A percentile compares a stretch with the other conserved stretches of the same genome.
Conservation (phyloP, 805 yeast species). For the Saturnispora zaruensis region DNA sequence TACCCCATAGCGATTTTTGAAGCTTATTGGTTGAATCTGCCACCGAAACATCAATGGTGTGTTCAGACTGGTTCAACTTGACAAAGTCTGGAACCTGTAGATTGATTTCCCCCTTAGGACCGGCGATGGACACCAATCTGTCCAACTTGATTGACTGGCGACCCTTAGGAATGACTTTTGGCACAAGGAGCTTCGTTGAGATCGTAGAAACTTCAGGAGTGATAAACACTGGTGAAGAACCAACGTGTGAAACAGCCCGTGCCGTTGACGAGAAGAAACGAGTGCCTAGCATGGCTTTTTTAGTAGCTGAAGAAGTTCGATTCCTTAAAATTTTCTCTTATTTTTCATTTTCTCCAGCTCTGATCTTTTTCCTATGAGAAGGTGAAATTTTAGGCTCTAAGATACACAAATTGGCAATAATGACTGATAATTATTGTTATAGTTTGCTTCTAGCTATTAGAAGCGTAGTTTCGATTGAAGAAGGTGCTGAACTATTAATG, state of each 20-base stretch:
- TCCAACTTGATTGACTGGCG: constrained; percentile 48
- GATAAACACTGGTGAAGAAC: constrained; percentile 66
- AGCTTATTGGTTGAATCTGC: constrained; percentile 52
- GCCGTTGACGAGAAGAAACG: constrained; percentile 5
- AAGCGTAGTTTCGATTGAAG: background rate
- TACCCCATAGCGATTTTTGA: constrained; percentile 94
- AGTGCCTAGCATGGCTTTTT: constrained; percentile 3
- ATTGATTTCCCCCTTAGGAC: constrained; percentile 67
- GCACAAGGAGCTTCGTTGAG: constrained; percentile 42
- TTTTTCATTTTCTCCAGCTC: background rate
- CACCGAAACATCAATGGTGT: constrained; percentile 33
- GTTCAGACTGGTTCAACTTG: constrained; percentile 23
- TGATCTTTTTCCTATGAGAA: background rate
- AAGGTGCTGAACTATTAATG: background rate
- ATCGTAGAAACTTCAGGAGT: constrained; percentile 50
- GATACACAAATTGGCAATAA: background rate
- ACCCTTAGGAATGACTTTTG: constrained; percentile 60
- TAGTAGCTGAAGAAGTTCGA: background rate
- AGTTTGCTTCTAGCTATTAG: background rate
- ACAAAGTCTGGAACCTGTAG: constrained; percentile 70
- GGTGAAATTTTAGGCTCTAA: background rate
- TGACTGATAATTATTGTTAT: background rate
- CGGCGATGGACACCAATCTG: constrained; percentile 50
- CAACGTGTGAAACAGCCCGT: constrained; percentile 53
- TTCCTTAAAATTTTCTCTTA: background rate